Conservation (phyloP, 1,139 yeast species). For the Suhomyces bribrorum region DNA sequence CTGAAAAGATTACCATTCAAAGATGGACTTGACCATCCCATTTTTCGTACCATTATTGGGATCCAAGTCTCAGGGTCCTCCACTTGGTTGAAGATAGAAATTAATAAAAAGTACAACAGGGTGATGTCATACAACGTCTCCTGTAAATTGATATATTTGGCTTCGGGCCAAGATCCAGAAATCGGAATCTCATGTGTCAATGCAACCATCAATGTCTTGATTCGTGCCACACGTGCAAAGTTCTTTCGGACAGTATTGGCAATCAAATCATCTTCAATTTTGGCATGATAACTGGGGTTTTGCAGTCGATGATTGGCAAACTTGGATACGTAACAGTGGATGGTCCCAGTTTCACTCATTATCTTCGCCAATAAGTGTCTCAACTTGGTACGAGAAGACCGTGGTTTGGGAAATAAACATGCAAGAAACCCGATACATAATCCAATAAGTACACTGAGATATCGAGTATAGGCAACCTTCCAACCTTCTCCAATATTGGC, state of each 20-base stretch:
- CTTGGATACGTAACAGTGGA: conserved; percentile 33
- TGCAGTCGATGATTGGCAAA: conserved; percentile 29
- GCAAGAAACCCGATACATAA: conserved; percentile 34
- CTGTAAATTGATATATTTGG: conserved; percentile 29
- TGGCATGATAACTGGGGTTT: conserved; percentile 22
- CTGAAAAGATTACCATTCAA: conserved; percentile 36
- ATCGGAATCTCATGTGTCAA: conserved; percentile 35
- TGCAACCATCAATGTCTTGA: conserved; percentile 27
- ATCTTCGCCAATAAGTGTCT: conserved; percentile 28
- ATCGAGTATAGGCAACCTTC: conserved; percentile 31
- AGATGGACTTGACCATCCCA: conserved; percentile 36
- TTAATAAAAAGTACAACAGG: conserved; percentile 30
- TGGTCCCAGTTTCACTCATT: conserved; percentile 29
- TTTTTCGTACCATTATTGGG: conserved; percentile 26
- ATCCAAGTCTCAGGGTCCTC: conserved; percentile 33
- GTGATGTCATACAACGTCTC: conserved; percentile 29
- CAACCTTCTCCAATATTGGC: conserved; percentile 33
- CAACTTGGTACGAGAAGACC: conserved; percentile 32
- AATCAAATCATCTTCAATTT: conserved; percentile 26
- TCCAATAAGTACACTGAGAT: conserved; percentile 33
- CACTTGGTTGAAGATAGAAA: conserved; percentile 28
- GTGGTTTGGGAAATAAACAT: conserved; percentile 33
- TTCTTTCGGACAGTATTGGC: conserved; percentile 26
- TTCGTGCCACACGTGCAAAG: conserved; percentile 26
- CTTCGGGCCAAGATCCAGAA: conserved; percentile 39